Evolutionary conservation across 345 rosid genomes (phyloP).

Genomic region (Passiflora organensis): DNA sequence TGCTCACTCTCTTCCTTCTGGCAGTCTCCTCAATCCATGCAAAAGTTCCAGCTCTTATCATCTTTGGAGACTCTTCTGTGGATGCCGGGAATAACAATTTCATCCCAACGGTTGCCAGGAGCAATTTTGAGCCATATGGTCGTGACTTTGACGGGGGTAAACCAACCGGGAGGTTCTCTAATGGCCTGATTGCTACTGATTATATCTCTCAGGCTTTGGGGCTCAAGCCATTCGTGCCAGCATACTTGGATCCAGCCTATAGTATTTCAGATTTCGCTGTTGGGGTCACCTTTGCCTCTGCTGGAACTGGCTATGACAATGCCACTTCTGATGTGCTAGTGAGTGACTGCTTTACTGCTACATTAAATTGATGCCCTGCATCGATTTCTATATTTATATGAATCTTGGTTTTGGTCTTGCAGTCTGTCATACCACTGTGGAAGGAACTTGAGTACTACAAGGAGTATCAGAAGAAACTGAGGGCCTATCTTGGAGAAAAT

Average conservation of each 20-base stretch:
- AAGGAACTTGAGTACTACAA: constrained; percentile 46
- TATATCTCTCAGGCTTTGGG: constrained; percentile 22
- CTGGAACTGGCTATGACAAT: constrained; percentile 30
- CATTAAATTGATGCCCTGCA: neutral
- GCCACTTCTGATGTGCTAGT: constrained; percentile 26
- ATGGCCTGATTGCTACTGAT: constrained; percentile 24
- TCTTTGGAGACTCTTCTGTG: constrained; percentile 24
- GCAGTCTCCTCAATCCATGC: constrained; percentile 5
- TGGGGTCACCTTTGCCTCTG: constrained; percentile 30
- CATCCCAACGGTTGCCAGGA: constrained; percentile 18
- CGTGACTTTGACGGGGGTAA: constrained; percentile 17
- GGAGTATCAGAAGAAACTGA: constrained; percentile 41
- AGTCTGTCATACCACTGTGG: constrained; percentile 68
- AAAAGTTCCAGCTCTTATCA: constrained; percentile 16
- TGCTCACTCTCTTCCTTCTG: neutral
- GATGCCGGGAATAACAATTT: constrained; percentile 24
- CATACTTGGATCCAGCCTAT: constrained; percentile 26
- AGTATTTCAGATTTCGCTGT: constrained; percentile 20
- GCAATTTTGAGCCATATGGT: constrained; percentile 24
- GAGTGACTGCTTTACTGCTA: neutral
- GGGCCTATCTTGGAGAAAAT: constrained; percentile 34
- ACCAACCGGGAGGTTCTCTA: constrained; percentile 25
- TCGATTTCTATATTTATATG: neutral
- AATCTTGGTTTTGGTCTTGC: constrained; percentile 5
- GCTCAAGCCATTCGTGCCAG: constrained; percentile 18